These are phyloP conservation scores for Fraxinus dipetala DNA, from an alignment of 305 asterid genomes.

Conservation along the genomic window DNA sequence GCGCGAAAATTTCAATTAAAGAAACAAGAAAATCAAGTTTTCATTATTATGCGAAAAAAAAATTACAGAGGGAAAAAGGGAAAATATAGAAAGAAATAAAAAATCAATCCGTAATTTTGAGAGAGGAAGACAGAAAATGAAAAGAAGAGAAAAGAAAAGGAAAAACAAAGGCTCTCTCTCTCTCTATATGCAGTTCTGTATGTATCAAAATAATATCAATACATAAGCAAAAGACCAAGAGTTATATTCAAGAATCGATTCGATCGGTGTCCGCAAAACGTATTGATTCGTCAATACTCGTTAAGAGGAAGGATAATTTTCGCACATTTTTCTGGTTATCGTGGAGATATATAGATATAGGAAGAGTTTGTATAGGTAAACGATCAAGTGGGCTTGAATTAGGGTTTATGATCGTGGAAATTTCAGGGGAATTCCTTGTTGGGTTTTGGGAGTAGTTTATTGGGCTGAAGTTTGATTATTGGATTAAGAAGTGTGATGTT, in stretches of 20 bases:
- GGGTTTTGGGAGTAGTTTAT: constrained; percentile 35
- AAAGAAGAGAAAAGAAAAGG: neutral
- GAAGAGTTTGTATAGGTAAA: constrained; percentile 27
- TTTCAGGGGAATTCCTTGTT: constrained; percentile 24
- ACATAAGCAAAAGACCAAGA: constrained; percentile 24
- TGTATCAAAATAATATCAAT: constrained; percentile 29
- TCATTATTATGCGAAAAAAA: neutral
- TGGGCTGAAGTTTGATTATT: constrained; percentile 37
- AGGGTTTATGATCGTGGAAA: constrained; percentile 31
- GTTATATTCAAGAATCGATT: constrained; percentile 45
- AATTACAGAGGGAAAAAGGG: constrained; percentile 2
- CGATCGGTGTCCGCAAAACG: constrained; percentile 37
- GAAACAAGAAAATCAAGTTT: neutral
- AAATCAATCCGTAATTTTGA: constrained; percentile 14
- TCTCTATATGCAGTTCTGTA: constrained; percentile 32
- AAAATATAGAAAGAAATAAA: constrained; percentile 13
- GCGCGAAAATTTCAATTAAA: constrained; percentile 7
- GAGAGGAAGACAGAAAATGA: constrained; percentile 15
- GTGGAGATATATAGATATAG: constrained; percentile 20
- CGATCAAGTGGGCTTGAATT: constrained; percentile 54
- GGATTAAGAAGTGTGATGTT: constrained; percentile 49
- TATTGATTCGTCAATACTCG: constrained; percentile 27
- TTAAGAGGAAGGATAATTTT: constrained; percentile 18
- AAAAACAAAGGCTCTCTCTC: constrained; percentile 17
- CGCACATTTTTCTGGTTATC: constrained; percentile 14